Base-by-base conservation (phyloP, 768 basidiomycete genomes). In the Auriscalpium vulgare region DNA sequence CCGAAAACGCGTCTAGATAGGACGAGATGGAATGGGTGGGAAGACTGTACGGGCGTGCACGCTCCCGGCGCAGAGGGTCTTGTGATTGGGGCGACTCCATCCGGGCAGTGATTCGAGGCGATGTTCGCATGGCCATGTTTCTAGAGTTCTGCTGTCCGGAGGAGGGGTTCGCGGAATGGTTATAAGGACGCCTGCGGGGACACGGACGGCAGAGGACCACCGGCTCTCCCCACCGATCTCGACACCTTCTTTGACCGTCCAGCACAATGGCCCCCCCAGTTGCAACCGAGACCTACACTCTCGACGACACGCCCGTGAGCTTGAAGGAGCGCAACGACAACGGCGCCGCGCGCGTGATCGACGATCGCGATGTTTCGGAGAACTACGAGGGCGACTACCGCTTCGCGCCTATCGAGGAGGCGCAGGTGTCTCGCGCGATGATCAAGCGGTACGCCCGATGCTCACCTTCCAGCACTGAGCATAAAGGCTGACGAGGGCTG, bases 381-480 rank as follows among this genome's bases (percentile, higher is more conserved):
- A 70, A 82, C 65, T 87, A 85, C 61, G 71, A 81, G 23, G 87
- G 86, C 4, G 67, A 77, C 55, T 87, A 85, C 70, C 75, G 75
- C 36, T 88, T 87, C 56, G 85, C 85, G 2, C 85, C 86, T 3
- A 86, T 88, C 55, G 77, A 84, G 62, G 88, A 89, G 70, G 83
- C 86, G 8, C 80, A 88, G 59, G 87, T 89, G 3, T 82, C 85
- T 9, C 74, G 87, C 45, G 85, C 85, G 47, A 88, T 88, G 86
- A 87, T 85, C 62, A 84, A 81, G 69, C 71, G 86, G 82, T 84
- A n/a, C 38, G 29, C 54, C 2, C 29, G 21, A 57, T 16, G 13
- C 8, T 43, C 23, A 11, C 59, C 19, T 29, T 11, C 11, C 16
- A 37, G 56, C 44, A 36, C 45, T 48, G 13, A 3, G 2, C 10